Conservation (phyloP, 164 flowering plant genomes). For the Hamamelis virginiana region DNA sequence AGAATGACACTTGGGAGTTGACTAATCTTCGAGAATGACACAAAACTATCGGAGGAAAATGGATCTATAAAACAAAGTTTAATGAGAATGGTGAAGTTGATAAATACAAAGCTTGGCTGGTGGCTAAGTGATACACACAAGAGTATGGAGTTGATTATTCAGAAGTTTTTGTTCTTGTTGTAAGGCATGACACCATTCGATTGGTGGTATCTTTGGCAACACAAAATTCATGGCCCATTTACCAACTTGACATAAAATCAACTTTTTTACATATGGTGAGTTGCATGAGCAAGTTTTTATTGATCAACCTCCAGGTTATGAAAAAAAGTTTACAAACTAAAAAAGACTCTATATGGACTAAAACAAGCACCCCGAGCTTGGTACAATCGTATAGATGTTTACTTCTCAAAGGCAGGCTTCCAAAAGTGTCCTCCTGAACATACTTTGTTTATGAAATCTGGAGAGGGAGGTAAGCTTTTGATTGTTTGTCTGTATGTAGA, state of each 20-base stretch:
- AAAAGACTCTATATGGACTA: no score
- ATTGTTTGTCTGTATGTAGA: slow-evolving; percentile 5
- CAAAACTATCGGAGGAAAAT: neutral
- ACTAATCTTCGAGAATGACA: neutral
- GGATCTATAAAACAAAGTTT: neutral
- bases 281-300: neutral
- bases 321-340: no score
- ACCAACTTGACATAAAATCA: slow-evolving; percentile 6
- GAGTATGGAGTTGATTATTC: neutral
- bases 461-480: neutral
- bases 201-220: no score
- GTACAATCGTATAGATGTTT: no score
- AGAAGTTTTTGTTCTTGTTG: no score
- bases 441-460: neutral
- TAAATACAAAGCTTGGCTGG: no score
- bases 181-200: no score
- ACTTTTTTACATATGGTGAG: no score
- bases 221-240: neutral
- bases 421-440: neutral
- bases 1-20: no score
- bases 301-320: neutral
- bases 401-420: neutral
- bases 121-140: no score
- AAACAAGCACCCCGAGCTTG: no score
- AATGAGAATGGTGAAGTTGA: no score